Evolutionary conservation across 805 yeast genomes (phyloP), one percentile per base, ranked within the genome.

Genomic region (Hanseniaspora hatyaiensis): DNA sequence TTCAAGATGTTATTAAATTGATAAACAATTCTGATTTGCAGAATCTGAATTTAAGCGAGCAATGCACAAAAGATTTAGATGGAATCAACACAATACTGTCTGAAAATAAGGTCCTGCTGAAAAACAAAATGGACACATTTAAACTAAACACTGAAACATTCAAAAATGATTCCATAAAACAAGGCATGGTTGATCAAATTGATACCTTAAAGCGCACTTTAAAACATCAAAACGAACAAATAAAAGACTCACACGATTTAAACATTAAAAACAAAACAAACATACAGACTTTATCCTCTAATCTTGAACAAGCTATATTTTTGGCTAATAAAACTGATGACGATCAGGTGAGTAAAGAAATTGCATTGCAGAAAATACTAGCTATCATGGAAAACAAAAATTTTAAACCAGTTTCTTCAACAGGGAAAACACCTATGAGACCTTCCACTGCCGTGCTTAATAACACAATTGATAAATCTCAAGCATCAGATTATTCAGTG

Each of bases 11-110:
- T 4, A 54, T 61, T 8, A 58, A 58, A 6, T 50, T 57, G 15
- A 60, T 64, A 19, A 64, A 64, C 40, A 50, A 52, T n/a, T 59
- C 62, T 43, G 67, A 64, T 53, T 57, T 59, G 8, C 43, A 60
- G 12, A 61, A 56, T 40, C 59, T 58, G 31, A 51, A 45, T 2
- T 57, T 56, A 28, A 53, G 53, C 20, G 51, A 53, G 29, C 51
- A 54, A 18, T 51, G 57, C 47, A 50, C 43, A 6, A 37, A 50
- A 3, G 52, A 58, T 1, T 38, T 62, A 6, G 40, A 47, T 3
- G 48, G 41, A 3, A 57, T 62, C 26, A 53, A 52, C n/a, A 34
- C 52, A 6, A 53, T 53, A 8, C 34, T 45, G 13, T n/a, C 13
- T 8, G 42, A 37, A 13, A 39, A 46, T 32, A 39, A 39, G 12